Conservation (phyloP, 345 rosid genomes). For the Schrenkiella parvula region DNA sequence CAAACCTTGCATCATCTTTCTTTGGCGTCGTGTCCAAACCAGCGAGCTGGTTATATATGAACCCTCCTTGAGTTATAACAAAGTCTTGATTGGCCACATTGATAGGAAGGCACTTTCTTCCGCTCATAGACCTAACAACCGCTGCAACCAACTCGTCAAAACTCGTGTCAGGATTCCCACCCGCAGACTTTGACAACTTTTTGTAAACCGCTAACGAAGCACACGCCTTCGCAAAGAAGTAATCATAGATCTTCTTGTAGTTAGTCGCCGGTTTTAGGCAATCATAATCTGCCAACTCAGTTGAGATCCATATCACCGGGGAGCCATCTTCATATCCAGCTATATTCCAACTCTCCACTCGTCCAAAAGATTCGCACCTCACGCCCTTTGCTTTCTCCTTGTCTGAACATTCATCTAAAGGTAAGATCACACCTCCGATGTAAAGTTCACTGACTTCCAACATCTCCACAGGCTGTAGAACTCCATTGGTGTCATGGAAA, state of each 20-base stretch:
- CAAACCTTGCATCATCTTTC: constrained; percentile 36
- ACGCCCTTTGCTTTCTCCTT: constrained; percentile 44
- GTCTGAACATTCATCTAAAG: constrained; percentile 38
- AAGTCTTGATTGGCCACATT: constrained; percentile 49
- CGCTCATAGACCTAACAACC: constrained; percentile 49
- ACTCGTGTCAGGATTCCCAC: constrained; percentile 51
- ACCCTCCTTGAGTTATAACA: constrained; percentile 56
- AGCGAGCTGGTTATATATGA: constrained; percentile 53
- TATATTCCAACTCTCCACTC: constrained; percentile 51
- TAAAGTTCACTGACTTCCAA: constrained; percentile 47
- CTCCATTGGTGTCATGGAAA: constrained; percentile 44
- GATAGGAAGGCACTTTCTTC: constrained; percentile 42
- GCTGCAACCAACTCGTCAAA: constrained; percentile 68
- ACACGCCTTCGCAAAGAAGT: constrained; percentile 51
- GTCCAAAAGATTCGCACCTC: constrained; percentile 51
- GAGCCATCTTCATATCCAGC: constrained; percentile 69
- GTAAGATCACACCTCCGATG: constrained; percentile 50
- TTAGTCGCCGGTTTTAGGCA: constrained; percentile 49
- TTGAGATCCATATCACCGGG: constrained; percentile 57
- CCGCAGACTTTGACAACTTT: constrained; percentile 44
- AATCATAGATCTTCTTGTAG: constrained; percentile 46
- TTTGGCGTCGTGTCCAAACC: constrained; percentile 57
- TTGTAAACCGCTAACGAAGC: constrained; percentile 58
- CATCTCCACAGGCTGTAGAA: constrained; percentile 45
- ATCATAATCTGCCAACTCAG: constrained; percentile 56